phyloP scores from a whole-genome alignment of 208 protist genomes.

The Leishmania amazonensis region DNA sequence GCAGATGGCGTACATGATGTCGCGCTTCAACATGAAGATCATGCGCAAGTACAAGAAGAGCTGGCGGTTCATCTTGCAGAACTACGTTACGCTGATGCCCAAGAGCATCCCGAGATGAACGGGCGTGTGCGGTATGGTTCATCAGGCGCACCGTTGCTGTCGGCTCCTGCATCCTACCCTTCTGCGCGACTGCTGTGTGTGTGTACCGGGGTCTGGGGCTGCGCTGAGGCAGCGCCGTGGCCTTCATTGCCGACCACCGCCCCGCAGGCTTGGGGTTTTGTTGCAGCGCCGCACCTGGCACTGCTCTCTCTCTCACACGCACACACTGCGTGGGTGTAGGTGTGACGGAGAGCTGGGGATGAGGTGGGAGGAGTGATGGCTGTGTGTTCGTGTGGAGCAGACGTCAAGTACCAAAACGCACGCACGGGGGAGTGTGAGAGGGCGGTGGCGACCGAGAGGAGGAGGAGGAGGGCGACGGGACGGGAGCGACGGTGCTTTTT shows the following conservation, averaged over 20 bases:
- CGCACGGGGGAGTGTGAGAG: background rate
- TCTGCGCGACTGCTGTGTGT: background rate
- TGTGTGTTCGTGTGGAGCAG: background rate
- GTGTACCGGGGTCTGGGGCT: background rate
- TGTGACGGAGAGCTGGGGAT: background rate
- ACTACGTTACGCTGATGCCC: constrained; percentile 87
- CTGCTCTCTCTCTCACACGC: background rate
- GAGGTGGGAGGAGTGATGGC: background rate
- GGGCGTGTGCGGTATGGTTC: background rate
- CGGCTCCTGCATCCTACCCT: background rate
- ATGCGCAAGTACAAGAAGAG: constrained; percentile 89
- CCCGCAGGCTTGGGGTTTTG: background rate
- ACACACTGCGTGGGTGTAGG: background rate
- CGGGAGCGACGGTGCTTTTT: too few species aligned
- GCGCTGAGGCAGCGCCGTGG: background rate
- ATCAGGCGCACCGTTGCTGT: background rate
- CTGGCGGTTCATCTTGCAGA: constrained; percentile 85
- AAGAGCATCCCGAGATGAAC: constrained; percentile 42
- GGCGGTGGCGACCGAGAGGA: too few species aligned
- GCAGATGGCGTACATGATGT: constrained; percentile 87
- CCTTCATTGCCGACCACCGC: background rate
- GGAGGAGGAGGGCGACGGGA: too few species aligned
- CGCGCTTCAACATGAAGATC: constrained; percentile 92
- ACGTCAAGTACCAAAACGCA: background rate
- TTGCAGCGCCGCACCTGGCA: background rate